Evolutionary conservation across 1,139 yeast genomes (phyloP).

Genomic region (Yamadazyma jaroonii): DNA sequence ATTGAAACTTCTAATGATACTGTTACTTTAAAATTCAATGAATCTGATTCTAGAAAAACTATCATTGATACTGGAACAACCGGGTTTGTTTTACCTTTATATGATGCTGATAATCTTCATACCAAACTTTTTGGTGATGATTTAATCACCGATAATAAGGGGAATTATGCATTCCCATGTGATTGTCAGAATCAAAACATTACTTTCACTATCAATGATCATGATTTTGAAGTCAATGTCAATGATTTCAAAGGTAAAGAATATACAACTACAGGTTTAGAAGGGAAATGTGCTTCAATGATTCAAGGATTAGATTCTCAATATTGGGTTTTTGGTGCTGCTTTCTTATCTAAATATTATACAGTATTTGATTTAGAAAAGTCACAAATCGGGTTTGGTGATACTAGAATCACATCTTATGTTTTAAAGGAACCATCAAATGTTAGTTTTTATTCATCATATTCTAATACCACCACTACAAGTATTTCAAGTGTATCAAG

Average conservation of each 20-base stretch:
- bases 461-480: background rate
- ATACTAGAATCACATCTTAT: slow-evolving; percentile 14
- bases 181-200: slow-evolving; percentile 35
- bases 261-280: slow-evolving; percentile 32
- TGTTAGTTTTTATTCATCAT: background rate
- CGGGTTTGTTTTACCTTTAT: slow-evolving; percentile 53
- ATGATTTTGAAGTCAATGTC: slow-evolving; percentile 45
- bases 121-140: slow-evolving; percentile 39
- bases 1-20: slow-evolving; percentile 26
- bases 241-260: slow-evolving; percentile 47
- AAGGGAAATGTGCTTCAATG: slow-evolving; percentile 63
- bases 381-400: slow-evolving; percentile 46
- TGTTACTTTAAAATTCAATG: slow-evolving; percentile 8
- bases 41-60: slow-evolving; percentile 34
- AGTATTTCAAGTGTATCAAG: background rate
- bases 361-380: slow-evolving; percentile 57
- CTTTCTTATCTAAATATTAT: slow-evolving; percentile 56
- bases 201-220: slow-evolving; percentile 39
- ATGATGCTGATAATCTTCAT: slow-evolving; percentile 55
- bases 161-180: slow-evolving; percentile 61
- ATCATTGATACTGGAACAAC: slow-evolving; percentile 70
- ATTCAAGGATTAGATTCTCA: slow-evolving; percentile 50
- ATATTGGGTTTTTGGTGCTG: slow-evolving; percentile 57
- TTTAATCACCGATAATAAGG: slow-evolving; percentile 52
- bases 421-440: slow-evolving; percentile 8